phyloP scores from a whole-genome alignment of 1,284 basidiomycete species.

The Leccinum fallax region DNA sequence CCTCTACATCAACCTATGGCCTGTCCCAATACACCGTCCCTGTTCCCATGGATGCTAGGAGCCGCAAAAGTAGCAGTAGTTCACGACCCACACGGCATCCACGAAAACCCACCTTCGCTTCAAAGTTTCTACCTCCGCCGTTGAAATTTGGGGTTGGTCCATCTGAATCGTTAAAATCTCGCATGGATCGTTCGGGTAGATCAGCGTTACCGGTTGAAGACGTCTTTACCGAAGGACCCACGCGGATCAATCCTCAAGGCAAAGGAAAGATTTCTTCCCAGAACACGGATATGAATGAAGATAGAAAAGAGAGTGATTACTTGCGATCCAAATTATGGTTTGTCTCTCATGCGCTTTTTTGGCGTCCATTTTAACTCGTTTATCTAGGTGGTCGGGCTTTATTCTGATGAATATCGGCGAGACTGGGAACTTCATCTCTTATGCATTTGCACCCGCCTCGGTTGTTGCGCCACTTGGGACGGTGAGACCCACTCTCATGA shows the following conservation, averaged over 20 bases:
- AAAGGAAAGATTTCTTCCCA: constrained; percentile 9
- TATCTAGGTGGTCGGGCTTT: constrained; percentile 88
- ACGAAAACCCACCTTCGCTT: constrained; percentile 26
- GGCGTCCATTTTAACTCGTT: neutral
- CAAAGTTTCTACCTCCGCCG: constrained; percentile 25
- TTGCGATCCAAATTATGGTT: constrained; percentile 84
- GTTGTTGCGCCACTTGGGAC: constrained; percentile 96
- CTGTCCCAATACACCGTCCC: constrained; percentile 5
- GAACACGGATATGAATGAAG: constrained; percentile 1
- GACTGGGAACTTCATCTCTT: constrained; percentile 88
- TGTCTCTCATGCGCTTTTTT: constrained; percentile 15
- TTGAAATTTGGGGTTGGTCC: constrained; percentile 11
- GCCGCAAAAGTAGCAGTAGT: constrained; percentile 28
- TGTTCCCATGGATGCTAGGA: constrained; percentile 24
- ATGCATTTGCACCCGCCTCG: constrained; percentile 87
- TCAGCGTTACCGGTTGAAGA: constrained; percentile 36
- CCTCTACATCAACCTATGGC: constrained; percentile 25
- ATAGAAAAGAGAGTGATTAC: constrained; percentile 64
- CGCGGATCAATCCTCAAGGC: constrained; percentile 7
- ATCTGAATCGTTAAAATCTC: constrained; percentile 4
- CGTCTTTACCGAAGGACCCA: constrained; percentile 16
- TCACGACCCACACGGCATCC: constrained; percentile 21
- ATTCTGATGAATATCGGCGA: constrained; percentile 91
- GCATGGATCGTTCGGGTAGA: constrained; percentile 21
- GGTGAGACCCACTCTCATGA: constrained; percentile 47